A percentile compares a stretch with the other conserved stretches of the same genome.
Conservation (phyloP, 2,329 filamentous ascomycete genomes). For the Fonsecaea monophora region DNA sequence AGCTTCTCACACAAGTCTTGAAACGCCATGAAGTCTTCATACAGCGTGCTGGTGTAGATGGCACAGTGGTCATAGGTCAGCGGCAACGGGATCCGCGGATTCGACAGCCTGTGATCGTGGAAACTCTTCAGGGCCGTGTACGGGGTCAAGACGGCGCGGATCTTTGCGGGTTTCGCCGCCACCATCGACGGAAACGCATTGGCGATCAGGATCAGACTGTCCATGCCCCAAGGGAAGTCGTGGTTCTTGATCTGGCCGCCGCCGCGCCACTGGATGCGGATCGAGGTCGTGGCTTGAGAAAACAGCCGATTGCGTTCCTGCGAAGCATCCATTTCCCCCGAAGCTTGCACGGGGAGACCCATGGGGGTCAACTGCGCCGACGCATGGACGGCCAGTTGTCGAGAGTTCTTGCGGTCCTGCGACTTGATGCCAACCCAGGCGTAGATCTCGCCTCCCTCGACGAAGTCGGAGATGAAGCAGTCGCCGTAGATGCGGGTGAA, state of each 20-base stretch:
- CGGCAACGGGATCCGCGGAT: slow-evolving; percentile 10
- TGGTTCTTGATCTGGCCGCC: slow-evolving; percentile 23
- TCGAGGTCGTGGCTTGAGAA: slow-evolving; percentile 20
- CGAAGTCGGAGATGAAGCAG: slow-evolving; percentile 23
- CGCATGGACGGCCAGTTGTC: slow-evolving; percentile 13
- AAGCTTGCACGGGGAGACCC: slow-evolving; percentile 15
- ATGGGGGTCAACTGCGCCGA: slow-evolving; percentile 19
- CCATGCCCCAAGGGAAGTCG: slow-evolving; percentile 18
- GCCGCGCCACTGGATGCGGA: slow-evolving; percentile 20
- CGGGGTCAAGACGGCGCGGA: slow-evolving; percentile 16
- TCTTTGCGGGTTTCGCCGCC: slow-evolving; percentile 11
- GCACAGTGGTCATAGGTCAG: slow-evolving; percentile 19
- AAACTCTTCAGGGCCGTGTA: slow-evolving; percentile 20
- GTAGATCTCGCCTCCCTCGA: slow-evolving; percentile 21
- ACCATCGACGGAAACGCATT: slow-evolving; percentile 23
- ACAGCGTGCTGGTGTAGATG: slow-evolving; percentile 22
- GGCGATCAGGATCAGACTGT: slow-evolving; percentile 18
- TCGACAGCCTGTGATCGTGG: slow-evolving; percentile 13
- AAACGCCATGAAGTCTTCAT: slow-evolving; percentile 20
- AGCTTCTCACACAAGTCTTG: slow-evolving; percentile 21
- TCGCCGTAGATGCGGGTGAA: slow-evolving; percentile 22
- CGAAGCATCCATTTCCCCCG: slow-evolving; percentile 3
- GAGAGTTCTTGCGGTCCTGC: slow-evolving; percentile 13
- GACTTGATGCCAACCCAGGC: slow-evolving; percentile 23
- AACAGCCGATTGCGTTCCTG: slow-evolving; percentile 14